Evolutionary conservation across 2,329 filamentous ascomycete genomes (phyloP), one percentile per base, ranked within the genome.

Genomic region (Cercospora zeae-maydis): DNA sequence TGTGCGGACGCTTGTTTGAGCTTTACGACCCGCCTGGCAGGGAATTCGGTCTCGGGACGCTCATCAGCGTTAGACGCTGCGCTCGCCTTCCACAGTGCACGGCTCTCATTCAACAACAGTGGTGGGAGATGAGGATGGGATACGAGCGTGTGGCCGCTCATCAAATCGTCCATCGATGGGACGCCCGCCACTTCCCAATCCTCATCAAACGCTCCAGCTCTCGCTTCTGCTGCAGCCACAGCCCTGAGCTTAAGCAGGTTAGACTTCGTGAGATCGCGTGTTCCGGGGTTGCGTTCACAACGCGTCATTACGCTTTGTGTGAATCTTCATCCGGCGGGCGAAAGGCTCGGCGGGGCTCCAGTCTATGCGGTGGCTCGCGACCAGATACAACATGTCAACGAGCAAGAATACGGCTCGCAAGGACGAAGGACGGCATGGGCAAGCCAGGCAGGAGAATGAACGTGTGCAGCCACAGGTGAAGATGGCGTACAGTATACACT

Each of bases 221-320:
- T 21, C 33, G 19, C 33, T 30, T 19, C 24, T 30, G 36, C 53
- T 49, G 37, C 55, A 49, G 55, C 55, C 61, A 59, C 55, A 56
- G 14, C 30, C 42, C n/a, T 55, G 61, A 63, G 61, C 55, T 63
- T 63, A 63, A 49, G 47, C 55, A 58, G 27, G 16, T 54, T 63
- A 42, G 42, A 39, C 61, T 54, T 55, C 36, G 37, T 19, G 30
- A 42, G 54, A 62, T 62, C 47, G 60, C 60, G 60, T 62, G 54
- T 47, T 59, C 33, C 34, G 30, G 42, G 61, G 49, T 52, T 54
- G 60, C 60, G 54, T 58, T 53, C 53, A 33, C 39, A 58, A 34
- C 57, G 57, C 47, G 59, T 47, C 61, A 59, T 58, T 60, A 34
- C n/a, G 16, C 37, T 34, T 47, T 16, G 31, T 36, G 45, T 36